Evolutionary conservation across 805 yeast genomes (phyloP), one percentile per base, ranked within the genome.

Genomic region (Barnettozyma sucrosica): DNA sequence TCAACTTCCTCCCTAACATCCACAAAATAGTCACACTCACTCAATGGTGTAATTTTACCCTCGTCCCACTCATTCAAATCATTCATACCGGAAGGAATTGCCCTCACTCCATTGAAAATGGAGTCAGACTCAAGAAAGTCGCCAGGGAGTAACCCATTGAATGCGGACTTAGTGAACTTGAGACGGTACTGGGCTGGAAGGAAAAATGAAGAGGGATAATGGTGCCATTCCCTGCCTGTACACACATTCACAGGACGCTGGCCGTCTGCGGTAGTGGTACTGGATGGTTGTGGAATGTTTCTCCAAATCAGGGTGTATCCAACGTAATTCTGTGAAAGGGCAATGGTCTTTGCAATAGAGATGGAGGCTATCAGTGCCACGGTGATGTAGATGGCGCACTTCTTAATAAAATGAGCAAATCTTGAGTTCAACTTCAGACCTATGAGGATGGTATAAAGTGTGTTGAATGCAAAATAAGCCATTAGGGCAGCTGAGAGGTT

Each of bases 221-320:
- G 85, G 59, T 88, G 89, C 97, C 97, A 90, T 67, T 92, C 97
- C 49, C 96, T 76, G 2, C 97, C 97, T n/a, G 85, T 74, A 65
- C 98, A 92, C 0, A 92, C 30, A n/a, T 11, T 33, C 21, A 28
- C 10, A 10, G 16, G 23, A 9, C 18, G 18, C 4, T n/a, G 3
- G 8, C n/a, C 32, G 11, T 24, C 21, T 4, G 8, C 68, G 13
- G 51, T 43, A 4, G 58, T 55, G 7, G 58, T 48, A 3, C 10
- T 21, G 5, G 40, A 8, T 21, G n/a, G 4, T 2, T 51, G 48
- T 24, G 75, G 73, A 13, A 76, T 54, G 26, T 67, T 69, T n/a
- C 67, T 55, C 57, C 80, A 83, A 1, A 84, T 78, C 0, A 68
- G 41, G 13, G 28, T 43, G 26, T 47, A 47, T 2, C 43, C 43